Base-by-base conservation (phyloP, 345 rosid species). In the Dipteronia sinensis region DNA sequence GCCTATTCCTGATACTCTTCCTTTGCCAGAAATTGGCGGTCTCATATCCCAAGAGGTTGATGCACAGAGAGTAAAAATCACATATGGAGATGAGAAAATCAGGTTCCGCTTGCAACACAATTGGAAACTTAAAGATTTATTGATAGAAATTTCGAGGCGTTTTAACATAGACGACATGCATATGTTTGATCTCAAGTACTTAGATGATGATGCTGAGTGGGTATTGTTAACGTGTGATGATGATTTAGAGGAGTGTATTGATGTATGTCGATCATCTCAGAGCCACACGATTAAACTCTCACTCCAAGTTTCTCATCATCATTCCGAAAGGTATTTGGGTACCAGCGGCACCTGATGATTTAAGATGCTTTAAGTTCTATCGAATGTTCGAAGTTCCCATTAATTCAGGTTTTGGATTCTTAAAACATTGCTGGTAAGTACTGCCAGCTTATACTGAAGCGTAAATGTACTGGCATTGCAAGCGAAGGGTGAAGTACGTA, bases 201-300 rank as follows among this genome's bases (percentile, higher is more conserved):
- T 95, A 80, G 98, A 95, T 23, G 99, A 95, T 80, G 99, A 95
- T 72, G 80, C 75, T n/a, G 99, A 95, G 73, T 95, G 99, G 99
- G 93, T 95, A 31, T 79, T 95, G 65, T 81, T 92, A 77, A 92
- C 97, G 1, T 93, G 98, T 64, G 97, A 93, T 82, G 98, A 90
- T 3, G 99, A 95, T 83, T 85, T 92, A 77, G 90, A 88, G 76
- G 99, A 95, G 79, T 95, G 99, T 67, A 78, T 93, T 56, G 91
- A 91, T 69, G 82, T 93, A 23, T 90, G 84, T 66, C 82, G 82
- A 75, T 85, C 89, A 22, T 87, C 88, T 76, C 83, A 82, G 29
- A 81, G 79, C 80, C 81, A 83, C 59, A 92, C 91, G 12, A 88
- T 92, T 65, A 93, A 82, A 79, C 93, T 95, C 77, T 67, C 80